Conservation (phyloP, 495 filamentous ascomycete genomes). For the Aspergillus ostianus region DNA sequence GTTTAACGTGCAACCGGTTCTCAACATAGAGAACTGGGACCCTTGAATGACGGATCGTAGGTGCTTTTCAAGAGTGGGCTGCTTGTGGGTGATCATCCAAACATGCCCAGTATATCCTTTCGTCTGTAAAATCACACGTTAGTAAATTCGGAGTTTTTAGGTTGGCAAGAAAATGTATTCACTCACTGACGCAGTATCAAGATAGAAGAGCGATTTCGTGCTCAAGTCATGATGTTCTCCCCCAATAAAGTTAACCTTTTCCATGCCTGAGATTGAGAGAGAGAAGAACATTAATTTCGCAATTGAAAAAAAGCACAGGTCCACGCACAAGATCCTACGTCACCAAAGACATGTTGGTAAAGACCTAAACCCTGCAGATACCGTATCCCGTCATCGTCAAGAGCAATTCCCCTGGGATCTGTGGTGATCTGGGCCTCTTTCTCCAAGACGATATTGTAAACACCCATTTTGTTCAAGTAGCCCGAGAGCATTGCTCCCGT, state of each 20-base stretch:
- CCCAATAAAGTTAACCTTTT: slow-evolving; percentile 26
- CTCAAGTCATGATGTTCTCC: slow-evolving; percentile 20
- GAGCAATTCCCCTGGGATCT: slow-evolving; percentile 51
- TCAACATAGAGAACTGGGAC: slow-evolving; percentile 30
- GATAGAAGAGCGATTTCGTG: slow-evolving; percentile 23
- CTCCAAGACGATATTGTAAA: slow-evolving; percentile 40
- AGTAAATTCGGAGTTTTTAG: not conserved
- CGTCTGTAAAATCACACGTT: slow-evolving; percentile 15
- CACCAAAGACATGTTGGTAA: slow-evolving; percentile 36
- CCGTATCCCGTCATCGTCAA: slow-evolving; percentile 52
- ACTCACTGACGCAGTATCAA: slow-evolving; percentile 30
- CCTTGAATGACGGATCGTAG: slow-evolving; percentile 22
- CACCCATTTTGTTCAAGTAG: slow-evolving; percentile 25
- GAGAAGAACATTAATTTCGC: not conserved
- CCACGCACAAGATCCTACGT: slow-evolving; percentile 31
- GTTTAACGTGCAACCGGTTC: slow-evolving; percentile 32
- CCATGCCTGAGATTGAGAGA: slow-evolving; percentile 20
- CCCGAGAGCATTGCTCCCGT: slow-evolving; percentile 39
- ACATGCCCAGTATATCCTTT: slow-evolving; percentile 36
- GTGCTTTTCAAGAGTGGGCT: slow-evolving; percentile 27
- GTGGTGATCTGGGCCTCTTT: slow-evolving; percentile 43
- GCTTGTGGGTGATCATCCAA: slow-evolving; percentile 36
- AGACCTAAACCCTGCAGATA: slow-evolving; percentile 45
- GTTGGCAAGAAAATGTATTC: not conserved
- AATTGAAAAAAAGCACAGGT: not conserved